Evolutionary conservation across 352 stramenopile genomes (phyloP), one percentile per base, ranked within the genome.

Genomic region (Phytophthora hybrid): DNA sequence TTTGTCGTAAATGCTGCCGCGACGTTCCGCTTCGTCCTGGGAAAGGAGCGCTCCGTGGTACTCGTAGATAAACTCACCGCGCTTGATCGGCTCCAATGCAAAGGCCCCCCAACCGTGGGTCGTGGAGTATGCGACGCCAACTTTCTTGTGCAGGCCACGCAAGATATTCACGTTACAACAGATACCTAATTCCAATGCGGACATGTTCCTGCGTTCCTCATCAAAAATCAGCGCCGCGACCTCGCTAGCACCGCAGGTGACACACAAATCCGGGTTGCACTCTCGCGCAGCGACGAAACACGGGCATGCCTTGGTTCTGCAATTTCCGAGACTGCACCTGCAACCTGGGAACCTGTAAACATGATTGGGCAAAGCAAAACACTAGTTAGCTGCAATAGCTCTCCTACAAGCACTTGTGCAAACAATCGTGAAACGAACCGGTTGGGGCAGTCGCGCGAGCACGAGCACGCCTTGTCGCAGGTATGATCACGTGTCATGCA

Each of bases 1-100:
- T 73, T 91, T 89, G 75, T 97, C 91, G 78, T 97, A 96, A 53
- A 98, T 92, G 32, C 65, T 86, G 31, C 92, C 93, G 47, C 86
- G 85, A 0, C 86, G 81, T 73, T 93, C 86, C 2, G 86, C 86
- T 64, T 93, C 86, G 49, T 93, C 83, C 54, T 92, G 85, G 14
- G 85, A 91, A 44, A 92, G 76, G 46, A 92, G 78, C 19, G 80
- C 83, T 37, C 85, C 83, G 29, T 82, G 80, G 57, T 92, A 92
- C 61, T 92, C 85, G 66, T 90, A 92, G 49, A 92, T 89, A 52
- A 92, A 91, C 47, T 92, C 85, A 4, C 80, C 79, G 41, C 81
- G 76, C 60, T 88, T 88, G 75, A 92, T 89, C 13, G 79, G 66
- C 69, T 92, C 81, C 49, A 78, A 74, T 16, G 84, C 81, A 74